A percentile compares a stretch with the other conserved stretches of the same genome.
Evolutionary conservation across 1,139 yeast genomes (phyloP).

Genomic region (Yamadazyma blattariae): DNA sequence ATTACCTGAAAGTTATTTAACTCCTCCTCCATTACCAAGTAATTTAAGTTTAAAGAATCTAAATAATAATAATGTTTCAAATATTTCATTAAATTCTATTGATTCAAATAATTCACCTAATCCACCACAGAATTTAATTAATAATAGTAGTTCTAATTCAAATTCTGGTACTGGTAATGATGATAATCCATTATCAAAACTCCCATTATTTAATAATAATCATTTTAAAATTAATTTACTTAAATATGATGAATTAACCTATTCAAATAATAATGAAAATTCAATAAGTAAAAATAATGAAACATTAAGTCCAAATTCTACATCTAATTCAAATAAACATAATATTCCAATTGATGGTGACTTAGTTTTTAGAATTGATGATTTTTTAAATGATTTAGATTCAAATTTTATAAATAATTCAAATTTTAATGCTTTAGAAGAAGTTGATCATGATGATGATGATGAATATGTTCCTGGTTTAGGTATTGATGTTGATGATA

Average conservation of each 20-base stretch:
- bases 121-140: background rate
- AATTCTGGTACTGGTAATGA: slow-evolving; percentile 2
- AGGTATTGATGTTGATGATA: slow-evolving; percentile 47
- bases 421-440: slow-evolving; percentile 20
- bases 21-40: slow-evolving; percentile 6
- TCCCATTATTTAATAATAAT: slow-evolving; percentile 40
- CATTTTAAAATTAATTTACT: slow-evolving; percentile 34
- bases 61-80: slow-evolving; percentile 16
- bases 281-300: background rate
- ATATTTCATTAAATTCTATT: slow-evolving; percentile 26
- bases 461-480: slow-evolving; percentile 39
- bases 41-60: slow-evolving; percentile 2
- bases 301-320: background rate
- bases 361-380: slow-evolving; percentile 38
- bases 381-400: slow-evolving; percentile 34
- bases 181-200: slow-evolving; percentile 18
- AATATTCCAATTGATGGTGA: slow-evolving; percentile 32
- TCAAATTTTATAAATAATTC: slow-evolving; percentile 6
- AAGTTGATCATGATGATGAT: slow-evolving; percentile 24
- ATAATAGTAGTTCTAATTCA: slow-evolving; percentile 3
- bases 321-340: slow-evolving; percentile 16
- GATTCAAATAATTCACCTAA: slow-evolving; percentile 19
- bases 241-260: slow-evolving; percentile 36
- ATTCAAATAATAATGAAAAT: background rate
- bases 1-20: slow-evolving; percentile 39